Base-by-base conservation (phyloP, 345 rosid species). In the Dovyalis caffra region DNA sequence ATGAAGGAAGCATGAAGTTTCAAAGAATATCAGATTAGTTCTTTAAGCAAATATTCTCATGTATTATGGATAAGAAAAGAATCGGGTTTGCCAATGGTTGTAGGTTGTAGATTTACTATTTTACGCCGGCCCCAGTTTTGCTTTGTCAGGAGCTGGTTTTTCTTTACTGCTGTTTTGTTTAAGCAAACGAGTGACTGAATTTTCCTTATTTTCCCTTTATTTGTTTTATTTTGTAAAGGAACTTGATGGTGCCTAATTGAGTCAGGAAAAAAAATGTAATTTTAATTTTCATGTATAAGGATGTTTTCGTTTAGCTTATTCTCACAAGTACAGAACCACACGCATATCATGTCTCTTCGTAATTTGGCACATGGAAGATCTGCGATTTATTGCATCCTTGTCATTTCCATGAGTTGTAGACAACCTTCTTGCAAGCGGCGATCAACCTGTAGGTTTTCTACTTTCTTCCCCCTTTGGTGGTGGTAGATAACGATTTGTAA, bases 1-100 rank as follows among this genome's bases (percentile, higher is more conserved):
- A 91, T 70, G 91, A 89, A 70, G 87, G 81, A 73, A 74, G 76
- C 45, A 80, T 81, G 85, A 90, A 91, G 83, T 84, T 90, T 58
- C 86, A 81, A 79, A 87, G 87, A 72, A 68, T 83, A 25, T 80
- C 79, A 12, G 89, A 82, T 47, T 81, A 85, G 57, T 66, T 35
- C 64, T 70, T 33, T 15, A 35, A 43, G 51, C 15, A 60, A 49
- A 15, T 65, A 8, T 38, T 26, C 37, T 23, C 9, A 49, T 47
- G 56, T 33, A 64, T 20, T 8, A 63, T 38, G 34, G 16, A 58
- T 33, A 26, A 6, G 34, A 33, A 1, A 58, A 35, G 51, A 15
- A 33, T 11, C 3, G 4, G 18, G 38, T 53, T 37, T 33, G 31
- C 11, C 26, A 3, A 33, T 25, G 51, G 21, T 49, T 4, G 9